These are phyloP conservation scores for Pseudopithomyces chartarum DNA, from an alignment of 2,329 filamentous ascomycete genomes.

Conservation along the genomic window DNA sequence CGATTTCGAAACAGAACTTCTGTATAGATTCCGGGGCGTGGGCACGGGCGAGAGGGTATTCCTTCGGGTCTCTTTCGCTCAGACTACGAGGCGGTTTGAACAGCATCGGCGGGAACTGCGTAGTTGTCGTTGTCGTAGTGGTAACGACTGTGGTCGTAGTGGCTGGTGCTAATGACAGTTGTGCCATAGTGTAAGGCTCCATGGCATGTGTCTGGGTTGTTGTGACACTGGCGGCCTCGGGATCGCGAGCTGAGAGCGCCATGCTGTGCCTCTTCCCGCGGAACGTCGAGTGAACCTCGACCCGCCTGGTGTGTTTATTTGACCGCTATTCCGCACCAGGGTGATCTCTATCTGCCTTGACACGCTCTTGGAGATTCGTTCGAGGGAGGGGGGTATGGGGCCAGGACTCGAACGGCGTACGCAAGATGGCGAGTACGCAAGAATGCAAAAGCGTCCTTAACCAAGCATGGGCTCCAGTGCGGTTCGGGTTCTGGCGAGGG, in stretches of 20 bases:
- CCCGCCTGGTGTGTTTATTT: background rate
- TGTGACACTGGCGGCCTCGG: conserved; percentile 30
- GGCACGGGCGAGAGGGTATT: conserved; percentile 84
- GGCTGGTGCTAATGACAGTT: conserved; percentile 66
- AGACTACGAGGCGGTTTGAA: conserved; percentile 75
- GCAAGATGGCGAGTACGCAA: conserved; percentile 21
- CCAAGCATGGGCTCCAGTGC: conserved; percentile 12
- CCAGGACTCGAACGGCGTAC: conserved; percentile 23
- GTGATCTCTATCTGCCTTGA: conserved; percentile 8
- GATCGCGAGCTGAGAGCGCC: conserved; percentile 32
- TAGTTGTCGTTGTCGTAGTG: conserved; percentile 87
- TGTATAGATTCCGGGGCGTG: conserved; percentile 81
- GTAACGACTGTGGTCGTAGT: conserved; percentile 75
- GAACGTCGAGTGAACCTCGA: conserved; percentile 1
- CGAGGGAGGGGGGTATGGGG: conserved; percentile 11
- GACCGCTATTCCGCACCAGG: background rate
- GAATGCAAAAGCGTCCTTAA: conserved; percentile 12
- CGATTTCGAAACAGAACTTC: conserved; percentile 75
- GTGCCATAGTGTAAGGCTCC: conserved; percentile 56
- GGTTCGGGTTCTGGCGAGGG: background rate
- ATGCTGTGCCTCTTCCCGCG: conserved; percentile 24
- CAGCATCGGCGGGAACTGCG: conserved; percentile 80
- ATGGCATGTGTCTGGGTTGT: conserved; percentile 29
- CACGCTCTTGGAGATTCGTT: conserved; percentile 10
- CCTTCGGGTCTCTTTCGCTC: conserved; percentile 77